Evolutionary conservation across 148 eudicot genomes (phyloP), one percentile per base, ranked within the genome.

Genomic region (Hydrangea macrophylla): DNA sequence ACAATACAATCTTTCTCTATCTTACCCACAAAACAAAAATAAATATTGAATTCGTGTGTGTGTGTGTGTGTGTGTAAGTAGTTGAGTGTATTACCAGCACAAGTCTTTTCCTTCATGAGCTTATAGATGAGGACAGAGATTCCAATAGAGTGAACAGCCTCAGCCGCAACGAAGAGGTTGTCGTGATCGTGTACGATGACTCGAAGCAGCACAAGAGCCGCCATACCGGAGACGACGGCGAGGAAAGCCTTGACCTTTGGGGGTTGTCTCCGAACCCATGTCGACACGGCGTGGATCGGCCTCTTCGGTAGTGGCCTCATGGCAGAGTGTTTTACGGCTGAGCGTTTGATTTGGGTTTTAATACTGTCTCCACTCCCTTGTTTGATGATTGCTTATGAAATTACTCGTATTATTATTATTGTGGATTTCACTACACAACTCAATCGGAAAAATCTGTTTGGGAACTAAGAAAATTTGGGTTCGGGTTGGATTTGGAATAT

Each of bases 171-270:
- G 36, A 87, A 90, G 31, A 90, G 85, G 66, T 87, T 90, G 37
- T 90, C 96, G 69, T 90, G 92, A 67, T 90, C 92, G 62, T 80
- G 85, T 4, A 90, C 96, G 37, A 90, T 77, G 24, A 77, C 75
- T 6, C 92, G 76, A 6, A 90, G 72, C 51, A 87, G 30, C 2
- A 87, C 88, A 32, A 90, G 70, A 9, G 90, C 77, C 24, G 84
- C 78, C 90, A 87, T 83, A 32, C 88, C 90, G 22, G 85, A 67
- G 6, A 87, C 82, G n/a, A 90, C 92, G 26, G 88, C 92, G 1
- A 90, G 70, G 37, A 90, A 87, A 30, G 88, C 92, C 80, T 90
- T 90, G 62, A 90, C 90, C 83, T 90, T 90, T 3, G 96, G 90
- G 50, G 96, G 96, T 58, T 90, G 96, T 48, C 89, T 74, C 72